Conservation (phyloP, 495 filamentous ascomycete genomes). For the Penicillium maclennaniae region DNA sequence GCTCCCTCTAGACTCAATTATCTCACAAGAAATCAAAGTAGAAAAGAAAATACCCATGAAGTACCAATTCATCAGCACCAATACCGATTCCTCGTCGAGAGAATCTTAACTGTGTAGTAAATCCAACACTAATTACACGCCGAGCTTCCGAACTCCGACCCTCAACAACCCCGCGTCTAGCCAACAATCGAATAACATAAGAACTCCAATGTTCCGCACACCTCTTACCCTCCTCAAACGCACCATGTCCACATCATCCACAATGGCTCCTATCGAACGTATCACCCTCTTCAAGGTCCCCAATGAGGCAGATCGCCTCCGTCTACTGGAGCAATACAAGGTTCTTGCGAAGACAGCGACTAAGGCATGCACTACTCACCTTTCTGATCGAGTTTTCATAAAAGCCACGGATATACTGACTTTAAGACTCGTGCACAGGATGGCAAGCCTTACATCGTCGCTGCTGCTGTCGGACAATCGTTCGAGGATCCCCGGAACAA, state of each 20-base stretch:
- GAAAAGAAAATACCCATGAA: background rate
- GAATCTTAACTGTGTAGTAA: background rate
- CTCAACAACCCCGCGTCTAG: background rate
- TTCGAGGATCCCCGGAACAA: slow-evolving; percentile 53
- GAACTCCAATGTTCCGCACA: background rate
- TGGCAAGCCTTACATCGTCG: slow-evolving; percentile 63
- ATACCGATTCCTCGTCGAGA: background rate
- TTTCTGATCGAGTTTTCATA: background rate
- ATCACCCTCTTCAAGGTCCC: slow-evolving; percentile 60
- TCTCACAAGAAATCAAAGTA: background rate
- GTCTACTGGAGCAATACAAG: slow-evolving; percentile 47
- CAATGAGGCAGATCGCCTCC: slow-evolving; percentile 41
- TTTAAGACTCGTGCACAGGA: slow-evolving; percentile 45
- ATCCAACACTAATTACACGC: background rate
- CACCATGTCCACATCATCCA: background rate
- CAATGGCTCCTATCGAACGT: slow-evolving; percentile 49
- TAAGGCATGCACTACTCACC: slow-evolving; percentile 33
- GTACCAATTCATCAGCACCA: background rate
- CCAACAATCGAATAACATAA: background rate
- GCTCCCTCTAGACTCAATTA: background rate
- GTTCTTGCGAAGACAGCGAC: slow-evolving; percentile 47
- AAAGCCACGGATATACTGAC: too few species aligned
- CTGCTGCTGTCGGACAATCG: slow-evolving; percentile 39
- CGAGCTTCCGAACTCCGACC: background rate
- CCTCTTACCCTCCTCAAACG: background rate